Conservation (phyloP, 1,139 yeast species). For the Blastobotrys proliferans region DNA sequence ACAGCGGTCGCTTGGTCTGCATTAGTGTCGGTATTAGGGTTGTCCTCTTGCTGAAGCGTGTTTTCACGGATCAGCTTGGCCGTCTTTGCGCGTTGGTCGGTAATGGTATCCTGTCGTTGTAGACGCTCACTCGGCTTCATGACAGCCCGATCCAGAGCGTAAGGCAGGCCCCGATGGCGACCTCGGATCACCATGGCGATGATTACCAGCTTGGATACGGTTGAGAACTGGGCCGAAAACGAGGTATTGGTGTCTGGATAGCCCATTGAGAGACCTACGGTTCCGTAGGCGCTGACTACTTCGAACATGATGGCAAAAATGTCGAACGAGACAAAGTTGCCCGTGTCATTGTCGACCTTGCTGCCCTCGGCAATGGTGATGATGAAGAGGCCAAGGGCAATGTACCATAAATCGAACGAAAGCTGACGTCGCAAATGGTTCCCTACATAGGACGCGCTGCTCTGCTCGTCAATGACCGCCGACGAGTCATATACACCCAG, state of each 20-base stretch:
- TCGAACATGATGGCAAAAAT: conserved; percentile 79
- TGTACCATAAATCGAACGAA: conserved; percentile 92
- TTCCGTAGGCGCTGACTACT: conserved; percentile 91
- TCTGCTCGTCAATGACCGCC: too few relatives aligned
- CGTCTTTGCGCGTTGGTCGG: conserved; percentile 22
- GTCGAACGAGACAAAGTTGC: conserved; percentile 44
- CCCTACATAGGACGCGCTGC: conserved; percentile 55
- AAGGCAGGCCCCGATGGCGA: conserved; percentile 94
- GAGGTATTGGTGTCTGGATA: conserved; percentile 66
- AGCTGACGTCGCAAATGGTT: conserved; percentile 88
- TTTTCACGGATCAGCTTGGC: conserved; percentile 1
- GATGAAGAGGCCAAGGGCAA: conserved; percentile 78
- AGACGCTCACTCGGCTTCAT: conserved; percentile 65
- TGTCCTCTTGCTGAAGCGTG: background rate
- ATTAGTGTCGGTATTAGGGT: background rate
- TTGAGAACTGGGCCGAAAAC: conserved; percentile 65
- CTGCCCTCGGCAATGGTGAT: conserved; percentile 82
- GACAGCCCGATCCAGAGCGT: conserved; percentile 89
- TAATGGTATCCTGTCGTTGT: conserved; percentile 58
- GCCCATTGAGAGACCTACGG: conserved; percentile 89
- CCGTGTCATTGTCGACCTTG: conserved; percentile 45
- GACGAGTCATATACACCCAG: conserved; percentile 67
- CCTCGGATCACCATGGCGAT: conserved; percentile 92
- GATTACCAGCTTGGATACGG: conserved; percentile 74
- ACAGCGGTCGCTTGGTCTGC: background rate